Evolutionary conservation across 257 asterid genomes (phyloP).

Genomic region (Solanum medicagineum): DNA sequence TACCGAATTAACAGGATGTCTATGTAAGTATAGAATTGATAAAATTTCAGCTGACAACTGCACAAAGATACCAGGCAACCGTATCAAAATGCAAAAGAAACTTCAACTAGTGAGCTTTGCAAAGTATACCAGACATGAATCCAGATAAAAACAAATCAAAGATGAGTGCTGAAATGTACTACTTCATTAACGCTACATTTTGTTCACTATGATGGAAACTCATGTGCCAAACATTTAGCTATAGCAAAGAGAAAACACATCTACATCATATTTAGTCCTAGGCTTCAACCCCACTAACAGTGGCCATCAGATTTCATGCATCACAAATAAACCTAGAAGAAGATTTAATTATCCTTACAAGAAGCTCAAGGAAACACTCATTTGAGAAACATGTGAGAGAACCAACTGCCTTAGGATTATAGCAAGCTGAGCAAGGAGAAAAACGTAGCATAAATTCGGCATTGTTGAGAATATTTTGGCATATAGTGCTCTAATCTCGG

Average conservation of each 20-base stretch:
- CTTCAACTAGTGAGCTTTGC: background rate
- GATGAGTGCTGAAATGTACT: background rate
- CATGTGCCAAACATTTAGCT: background rate
- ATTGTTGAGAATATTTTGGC: background rate
- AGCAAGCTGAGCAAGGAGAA: background rate
- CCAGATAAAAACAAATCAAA: background rate
- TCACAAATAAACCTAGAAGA: background rate
- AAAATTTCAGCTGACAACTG: background rate
- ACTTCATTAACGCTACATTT: background rate
- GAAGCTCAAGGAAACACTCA: background rate
- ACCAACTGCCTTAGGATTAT: background rate
- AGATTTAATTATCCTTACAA: background rate
- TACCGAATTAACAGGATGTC: background rate
- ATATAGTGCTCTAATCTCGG: background rate
- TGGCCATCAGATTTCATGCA: background rate
- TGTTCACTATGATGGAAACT: background rate
- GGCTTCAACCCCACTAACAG: background rate
- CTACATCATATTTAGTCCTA: background rate
- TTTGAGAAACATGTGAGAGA: background rate
- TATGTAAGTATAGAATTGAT: background rate
- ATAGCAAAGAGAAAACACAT: background rate
- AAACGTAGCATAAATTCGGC: background rate
- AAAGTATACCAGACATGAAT: background rate
- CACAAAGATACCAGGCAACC: background rate
- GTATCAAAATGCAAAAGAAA: background rate